Base-by-base conservation (phyloP, 2,329 filamentous ascomycete species). In the Lachnellula arida region DNA sequence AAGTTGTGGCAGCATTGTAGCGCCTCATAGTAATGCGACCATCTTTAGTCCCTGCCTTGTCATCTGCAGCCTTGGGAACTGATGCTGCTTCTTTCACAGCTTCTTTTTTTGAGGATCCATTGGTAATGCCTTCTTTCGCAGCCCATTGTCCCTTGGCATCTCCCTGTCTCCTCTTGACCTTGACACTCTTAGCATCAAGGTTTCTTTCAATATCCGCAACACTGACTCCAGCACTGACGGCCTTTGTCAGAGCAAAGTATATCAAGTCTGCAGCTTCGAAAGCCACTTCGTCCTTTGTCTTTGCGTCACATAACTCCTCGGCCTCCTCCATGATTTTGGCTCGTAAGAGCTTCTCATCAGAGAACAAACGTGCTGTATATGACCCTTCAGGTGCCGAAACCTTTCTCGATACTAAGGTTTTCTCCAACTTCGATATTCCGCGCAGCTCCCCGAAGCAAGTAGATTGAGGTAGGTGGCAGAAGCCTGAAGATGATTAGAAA, bases 251-350 rank as follows among this genome's bases (percentile, higher is more conserved):
- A 7, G 93, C 91, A 76, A 99, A 99, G 76, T 97, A 99, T 52
- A 99, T 85, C 54, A 99, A 76, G 69, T 99, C 94, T 0, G 94
- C 94, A 8, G 94, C 91, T 73, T 99, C 94, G 61, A 96, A 96
- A 2, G 94, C 91, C 60, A 96, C 82, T 14, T 97, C 89, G 60
- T 92, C 81, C 58, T 89, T 88, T 0, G 85, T 86, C 63, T 85
- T 85, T 15, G 94, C 93, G 61, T 94, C 85, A 68, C 93, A 97
- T 43, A 99, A 80, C 75, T 99, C 94, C 68, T 95, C 89, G 0
- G 94, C 94, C 72, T 99, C 94, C 73, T 99, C 94, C 85, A 97
- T 95, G 54, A 99, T 97, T 79, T 99, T 99, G 3, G 94, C 94
- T 44, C 89, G 82, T 53, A 97, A 75, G 54, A 99, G 81, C 71